Evolutionary conservation across 2,329 filamentous ascomycete species (phyloP).

Genomic region (Neodidymelliopsis sp.): DNA sequence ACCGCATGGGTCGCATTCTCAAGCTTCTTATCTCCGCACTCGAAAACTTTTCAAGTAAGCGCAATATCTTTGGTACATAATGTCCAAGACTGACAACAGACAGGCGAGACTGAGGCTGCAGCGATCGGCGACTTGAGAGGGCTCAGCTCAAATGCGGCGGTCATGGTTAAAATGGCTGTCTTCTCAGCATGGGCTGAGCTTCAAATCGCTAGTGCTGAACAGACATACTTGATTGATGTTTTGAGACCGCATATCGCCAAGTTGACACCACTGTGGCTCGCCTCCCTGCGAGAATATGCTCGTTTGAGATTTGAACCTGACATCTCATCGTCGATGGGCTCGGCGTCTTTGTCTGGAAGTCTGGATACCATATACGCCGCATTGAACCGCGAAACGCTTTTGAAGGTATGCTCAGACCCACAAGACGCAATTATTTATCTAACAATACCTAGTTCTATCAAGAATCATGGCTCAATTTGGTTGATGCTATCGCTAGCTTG

Average conservation of each 20-base stretch:
- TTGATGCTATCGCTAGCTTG: constrained; percentile 95
- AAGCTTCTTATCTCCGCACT: constrained; percentile 90
- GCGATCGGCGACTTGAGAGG: constrained; percentile 92
- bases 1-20: constrained; percentile 97
- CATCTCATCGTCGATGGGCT: constrained; percentile 88
- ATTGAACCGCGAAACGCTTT: constrained; percentile 88
- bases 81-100: constrained; percentile 21
- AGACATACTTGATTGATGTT: constrained; percentile 86
- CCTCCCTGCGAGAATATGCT: constrained; percentile 91
- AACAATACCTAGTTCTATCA: constrained; percentile 76
- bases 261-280: constrained; percentile 91
- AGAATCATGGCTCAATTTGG: constrained; percentile 93
- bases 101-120: constrained; percentile 75
- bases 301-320: constrained; percentile 94
- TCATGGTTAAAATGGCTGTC: constrained; percentile 98
- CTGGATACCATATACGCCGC: constrained; percentile 95
- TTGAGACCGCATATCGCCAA: constrained; percentile 88
- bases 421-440: constrained; percentile 2
- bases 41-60: constrained; percentile 82
- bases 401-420: constrained; percentile 62
- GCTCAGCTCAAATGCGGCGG: constrained; percentile 92
- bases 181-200: constrained; percentile 97
- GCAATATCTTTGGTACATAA: background rate
- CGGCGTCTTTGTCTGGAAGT: constrained; percentile 81
- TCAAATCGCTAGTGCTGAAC: constrained; percentile 92